A percentile compares a stretch with the other conserved stretches of the same genome.
Conservation (phyloP, 208 protist genomes). For the Acanthamoeba royreba region DNA sequence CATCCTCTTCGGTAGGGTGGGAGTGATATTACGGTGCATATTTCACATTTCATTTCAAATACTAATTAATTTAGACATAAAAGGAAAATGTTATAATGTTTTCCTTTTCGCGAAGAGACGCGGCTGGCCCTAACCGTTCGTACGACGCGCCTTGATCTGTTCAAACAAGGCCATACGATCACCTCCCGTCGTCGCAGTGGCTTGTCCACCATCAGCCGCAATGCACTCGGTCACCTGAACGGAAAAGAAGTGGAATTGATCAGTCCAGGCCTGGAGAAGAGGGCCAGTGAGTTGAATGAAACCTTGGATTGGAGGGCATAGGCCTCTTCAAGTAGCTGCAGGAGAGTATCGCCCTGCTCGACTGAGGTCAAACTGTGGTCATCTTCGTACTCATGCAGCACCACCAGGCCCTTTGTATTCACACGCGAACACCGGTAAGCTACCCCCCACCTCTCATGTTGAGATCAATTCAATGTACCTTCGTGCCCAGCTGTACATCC, state of each 20-base stretch:
- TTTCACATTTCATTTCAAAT: too few species aligned
- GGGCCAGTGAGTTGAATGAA: neutral
- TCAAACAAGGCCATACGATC: neutral
- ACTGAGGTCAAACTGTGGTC: neutral
- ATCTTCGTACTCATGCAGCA: neutral
- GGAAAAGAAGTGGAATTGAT: neutral
- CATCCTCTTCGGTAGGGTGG: too few species aligned
- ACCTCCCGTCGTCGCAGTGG: neutral
- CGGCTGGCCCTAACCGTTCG: neutral
- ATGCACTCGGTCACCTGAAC: neutral
- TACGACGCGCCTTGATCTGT: neutral
- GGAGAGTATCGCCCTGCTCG: neutral
- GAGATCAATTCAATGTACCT: neutral
- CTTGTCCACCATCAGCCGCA: neutral
- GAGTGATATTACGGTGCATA: too few species aligned
- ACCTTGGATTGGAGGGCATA: neutral
- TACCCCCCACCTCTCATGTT: too few species aligned
- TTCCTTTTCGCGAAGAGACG: too few species aligned
- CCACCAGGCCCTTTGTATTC: neutral
- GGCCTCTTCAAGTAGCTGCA: neutral
- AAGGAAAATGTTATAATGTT: too few species aligned
- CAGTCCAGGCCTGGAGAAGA: neutral
- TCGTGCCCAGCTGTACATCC: neutral
- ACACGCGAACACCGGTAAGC: neutral
- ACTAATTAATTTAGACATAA: too few species aligned